These are phyloP conservation scores for Beauveria bassiana DNA, from an alignment of 2,329 filamentous ascomycete species.

Conservation along the genomic window DNA sequence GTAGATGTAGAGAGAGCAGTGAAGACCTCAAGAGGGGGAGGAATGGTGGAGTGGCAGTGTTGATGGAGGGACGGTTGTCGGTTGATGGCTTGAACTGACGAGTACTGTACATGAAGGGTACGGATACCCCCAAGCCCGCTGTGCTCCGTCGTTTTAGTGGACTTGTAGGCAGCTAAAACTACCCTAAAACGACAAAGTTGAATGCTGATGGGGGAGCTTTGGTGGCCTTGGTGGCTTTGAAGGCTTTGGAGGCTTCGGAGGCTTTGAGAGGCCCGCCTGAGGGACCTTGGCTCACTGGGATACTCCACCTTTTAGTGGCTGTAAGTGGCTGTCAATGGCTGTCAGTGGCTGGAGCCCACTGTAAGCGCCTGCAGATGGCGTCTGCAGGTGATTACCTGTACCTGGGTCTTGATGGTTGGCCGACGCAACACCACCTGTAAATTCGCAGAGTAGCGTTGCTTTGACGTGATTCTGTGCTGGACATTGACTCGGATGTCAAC, in stretches of 20 bases:
- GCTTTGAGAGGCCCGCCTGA: neutral
- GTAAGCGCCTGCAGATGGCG: constrained; percentile 1
- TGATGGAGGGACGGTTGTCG: too few species aligned
- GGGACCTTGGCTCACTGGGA: neutral
- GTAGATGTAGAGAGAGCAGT: too few species aligned
- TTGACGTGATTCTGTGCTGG: too few species aligned
- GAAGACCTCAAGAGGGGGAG: too few species aligned
- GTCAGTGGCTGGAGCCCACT: neutral
- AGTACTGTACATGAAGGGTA: too few species aligned
- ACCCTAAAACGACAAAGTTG: neutral
- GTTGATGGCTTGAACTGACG: too few species aligned
- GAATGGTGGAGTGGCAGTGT: neutral
- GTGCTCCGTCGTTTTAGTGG: too few species aligned
- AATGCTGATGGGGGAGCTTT: neutral
- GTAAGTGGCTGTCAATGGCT: too few species aligned
- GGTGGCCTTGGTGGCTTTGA: neutral
- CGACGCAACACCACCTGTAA: neutral
- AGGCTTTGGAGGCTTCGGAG: neutral
- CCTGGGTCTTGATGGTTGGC: neutral
- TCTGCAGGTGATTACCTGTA: neutral
- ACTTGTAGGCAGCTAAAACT: too few species aligned
- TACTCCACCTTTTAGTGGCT: neutral
- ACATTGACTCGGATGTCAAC: too few species aligned
- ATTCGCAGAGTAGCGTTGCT: neutral
- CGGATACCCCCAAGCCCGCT: too few species aligned